These are phyloP conservation scores for Russula sp. DNA, from an alignment of 768 basidiomycete genomes.

Conservation along the genomic window DNA sequence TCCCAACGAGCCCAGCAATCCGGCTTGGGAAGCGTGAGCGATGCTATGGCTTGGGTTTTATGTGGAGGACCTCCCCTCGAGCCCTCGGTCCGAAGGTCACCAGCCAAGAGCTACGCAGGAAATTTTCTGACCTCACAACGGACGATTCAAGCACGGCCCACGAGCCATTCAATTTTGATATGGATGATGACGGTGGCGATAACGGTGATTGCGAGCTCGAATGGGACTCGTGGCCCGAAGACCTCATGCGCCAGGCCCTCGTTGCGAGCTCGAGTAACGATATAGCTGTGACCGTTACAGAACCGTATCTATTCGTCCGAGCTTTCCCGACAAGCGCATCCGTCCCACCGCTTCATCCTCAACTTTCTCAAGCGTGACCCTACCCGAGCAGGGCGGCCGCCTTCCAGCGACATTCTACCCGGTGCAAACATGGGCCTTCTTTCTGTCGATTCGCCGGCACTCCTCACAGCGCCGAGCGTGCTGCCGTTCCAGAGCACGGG, in stretches of 20 bases:
- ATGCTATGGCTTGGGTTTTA: conserved; percentile 26
- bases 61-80: conserved; percentile 10
- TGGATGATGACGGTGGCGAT: conserved; percentile 17
- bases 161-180: conserved; percentile 7
- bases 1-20: conserved; percentile 29
- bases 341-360: conserved; percentile 2
- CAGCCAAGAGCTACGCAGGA: conserved; percentile 2
- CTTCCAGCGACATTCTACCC: not conserved
- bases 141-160: not conserved
- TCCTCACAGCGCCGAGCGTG: conserved; percentile 28
- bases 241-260: conserved; percentile 29
- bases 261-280: conserved; percentile 3
- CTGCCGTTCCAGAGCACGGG: conserved; percentile 26
- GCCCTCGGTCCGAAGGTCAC: not conserved
- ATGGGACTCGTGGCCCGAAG: conserved; percentile 33
- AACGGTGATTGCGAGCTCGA: conserved; percentile 31
- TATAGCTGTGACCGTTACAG: not conserved
- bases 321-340: not conserved
- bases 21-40: conserved; percentile 29
- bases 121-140: not conserved
- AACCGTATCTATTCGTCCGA: not conserved
- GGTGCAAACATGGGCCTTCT: conserved; percentile 20
- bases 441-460: conserved; percentile 23
- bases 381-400: conserved; percentile 6
- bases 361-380: conserved; percentile 10